Evolutionary conservation across 1,139 yeast genomes (phyloP).

Genomic region (Hansenula anomala): DNA sequence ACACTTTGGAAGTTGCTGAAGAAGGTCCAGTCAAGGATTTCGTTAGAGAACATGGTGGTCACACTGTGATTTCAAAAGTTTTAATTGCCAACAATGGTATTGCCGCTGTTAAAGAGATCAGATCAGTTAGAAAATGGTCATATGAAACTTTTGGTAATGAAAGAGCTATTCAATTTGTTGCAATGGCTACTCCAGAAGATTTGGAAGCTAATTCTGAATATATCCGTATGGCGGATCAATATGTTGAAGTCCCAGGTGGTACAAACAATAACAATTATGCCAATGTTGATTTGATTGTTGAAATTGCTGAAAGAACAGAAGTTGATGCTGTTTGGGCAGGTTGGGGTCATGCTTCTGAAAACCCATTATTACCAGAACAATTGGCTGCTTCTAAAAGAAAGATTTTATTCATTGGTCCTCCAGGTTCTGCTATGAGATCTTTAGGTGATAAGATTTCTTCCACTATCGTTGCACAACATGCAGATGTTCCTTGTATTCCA

Average conservation of each 20-base stretch:
- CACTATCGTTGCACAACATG: conserved; percentile 98
- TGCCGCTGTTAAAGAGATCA: conserved; percentile 97
- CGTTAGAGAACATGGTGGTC: conserved; percentile 85
- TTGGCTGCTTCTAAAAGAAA: conserved; percentile 87
- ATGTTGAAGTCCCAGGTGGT: conserved; percentile 98
- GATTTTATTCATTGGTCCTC: conserved; percentile 94
- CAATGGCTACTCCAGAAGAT: conserved; percentile 99
- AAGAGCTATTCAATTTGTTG: conserved; percentile 88
- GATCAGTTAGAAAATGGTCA: conserved; percentile 98
- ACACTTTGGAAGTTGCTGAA: conserved; percentile 70
- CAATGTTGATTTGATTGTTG: conserved; percentile 94
- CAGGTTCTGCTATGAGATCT: conserved; percentile 99
- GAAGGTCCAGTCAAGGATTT: conserved; percentile 73
- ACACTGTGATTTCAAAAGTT: conserved; percentile 85
- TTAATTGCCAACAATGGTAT: conserved; percentile 98
- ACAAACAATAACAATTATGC: conserved; percentile 98
- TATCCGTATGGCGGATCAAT: conserved; percentile 98
- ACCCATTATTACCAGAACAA: conserved; percentile 89
- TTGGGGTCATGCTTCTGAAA: conserved; percentile 99
- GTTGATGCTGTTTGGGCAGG: conserved; percentile 99
- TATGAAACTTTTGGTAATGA: conserved; percentile 97
- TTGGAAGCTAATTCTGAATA: conserved; percentile 95
- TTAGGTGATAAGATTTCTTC: conserved; percentile 96
- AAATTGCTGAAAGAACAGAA: conserved; percentile 91
- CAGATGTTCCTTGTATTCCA: conserved; percentile 95